Evolutionary conservation across 192 early-diverging fungal species (phyloP).

Genomic region (Dissophora globulifera): DNA sequence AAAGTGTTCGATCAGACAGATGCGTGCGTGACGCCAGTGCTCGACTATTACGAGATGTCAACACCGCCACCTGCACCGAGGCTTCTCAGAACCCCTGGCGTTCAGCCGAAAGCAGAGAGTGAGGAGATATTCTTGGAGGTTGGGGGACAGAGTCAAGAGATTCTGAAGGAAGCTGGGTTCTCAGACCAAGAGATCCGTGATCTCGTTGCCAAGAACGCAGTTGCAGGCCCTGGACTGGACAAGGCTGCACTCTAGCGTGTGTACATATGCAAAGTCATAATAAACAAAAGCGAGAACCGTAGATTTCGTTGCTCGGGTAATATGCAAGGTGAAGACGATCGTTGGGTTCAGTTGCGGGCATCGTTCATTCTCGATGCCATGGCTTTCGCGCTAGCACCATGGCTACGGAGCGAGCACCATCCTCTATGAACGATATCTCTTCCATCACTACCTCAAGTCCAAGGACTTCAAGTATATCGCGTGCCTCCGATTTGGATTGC

Average conservation of each 20-base stretch:
- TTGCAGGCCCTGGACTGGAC: constrained; percentile 30
- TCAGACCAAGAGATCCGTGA: constrained; percentile 51
- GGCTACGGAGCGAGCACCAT: background rate
- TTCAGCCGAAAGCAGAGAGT: background rate
- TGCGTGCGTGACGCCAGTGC: constrained; percentile 74
- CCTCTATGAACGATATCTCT: constrained; percentile 3
- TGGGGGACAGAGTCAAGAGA: constrained; percentile 58
- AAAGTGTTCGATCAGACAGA: constrained; percentile 67
- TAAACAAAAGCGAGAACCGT: too few species aligned
- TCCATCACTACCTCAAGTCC: background rate
- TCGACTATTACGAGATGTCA: constrained; percentile 56
- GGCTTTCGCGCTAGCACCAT: constrained; percentile 1
- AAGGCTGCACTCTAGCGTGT: constrained; percentile 33
- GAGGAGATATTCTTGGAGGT: constrained; percentile 47
- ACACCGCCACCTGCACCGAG: constrained; percentile 64
- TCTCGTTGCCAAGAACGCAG: constrained; percentile 38
- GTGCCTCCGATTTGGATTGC: constrained; percentile 6
- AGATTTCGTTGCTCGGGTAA: too few species aligned
- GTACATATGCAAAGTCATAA: too few species aligned
- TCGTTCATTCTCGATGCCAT: too few species aligned
- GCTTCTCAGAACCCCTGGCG: constrained; percentile 64
- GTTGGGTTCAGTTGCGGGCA: too few species aligned
- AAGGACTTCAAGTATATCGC: background rate
- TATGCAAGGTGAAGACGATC: too few species aligned
- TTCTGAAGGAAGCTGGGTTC: constrained; percentile 58